Percentiles rank a stretch among this genome's conserved stretches.
phyloP scores from a whole-genome alignment of 305 asterid species.

The Striga hermonthica region DNA sequence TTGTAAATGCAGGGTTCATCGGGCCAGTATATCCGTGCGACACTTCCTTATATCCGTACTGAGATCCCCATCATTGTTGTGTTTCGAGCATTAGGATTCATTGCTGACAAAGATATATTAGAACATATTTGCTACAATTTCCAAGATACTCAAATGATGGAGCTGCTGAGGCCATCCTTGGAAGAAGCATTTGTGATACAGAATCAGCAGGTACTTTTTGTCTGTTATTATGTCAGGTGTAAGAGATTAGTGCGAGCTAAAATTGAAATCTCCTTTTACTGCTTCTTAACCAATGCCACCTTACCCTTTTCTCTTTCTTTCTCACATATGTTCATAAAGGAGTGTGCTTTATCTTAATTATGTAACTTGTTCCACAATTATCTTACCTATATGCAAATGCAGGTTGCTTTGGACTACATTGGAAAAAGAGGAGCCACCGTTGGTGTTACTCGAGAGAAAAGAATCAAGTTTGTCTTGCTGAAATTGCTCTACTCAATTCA shows the following conservation, averaged over 20 bases:
- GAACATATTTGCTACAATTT: slow-evolving; percentile 98
- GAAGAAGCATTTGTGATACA: slow-evolving; percentile 98
- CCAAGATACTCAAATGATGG: slow-evolving; percentile 93
- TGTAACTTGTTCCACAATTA: background rate
- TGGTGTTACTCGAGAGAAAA: slow-evolving; percentile 93
- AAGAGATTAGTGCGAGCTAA: background rate
- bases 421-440: slow-evolving; percentile 98
- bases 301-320: background rate
- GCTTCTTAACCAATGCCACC: background rate
- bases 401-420: slow-evolving; percentile 98
- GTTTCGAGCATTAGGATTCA: slow-evolving; percentile 91
- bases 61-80: slow-evolving; percentile 97
- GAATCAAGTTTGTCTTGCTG: slow-evolving; percentile 68
- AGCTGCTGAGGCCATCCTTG: slow-evolving; percentile 87
- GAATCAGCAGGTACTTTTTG: slow-evolving; percentile 70
- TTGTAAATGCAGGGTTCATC: slow-evolving; percentile 80
- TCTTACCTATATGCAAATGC: slow-evolving; percentile 28
- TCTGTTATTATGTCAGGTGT: slow-evolving; percentile 16
- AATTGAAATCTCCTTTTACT: background rate
- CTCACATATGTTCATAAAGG: background rate
- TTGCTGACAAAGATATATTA: slow-evolving; percentile 93
- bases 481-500: slow-evolving; percentile 18
- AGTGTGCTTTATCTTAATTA: background rate
- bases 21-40: slow-evolving; percentile 95
- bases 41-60: slow-evolving; percentile 91